Percentiles rank a stretch among this genome's conserved stretches.
These are phyloP conservation scores for Forsythia viridissima DNA, from an alignment of 257 asterid species.

Conservation along the genomic window DNA sequence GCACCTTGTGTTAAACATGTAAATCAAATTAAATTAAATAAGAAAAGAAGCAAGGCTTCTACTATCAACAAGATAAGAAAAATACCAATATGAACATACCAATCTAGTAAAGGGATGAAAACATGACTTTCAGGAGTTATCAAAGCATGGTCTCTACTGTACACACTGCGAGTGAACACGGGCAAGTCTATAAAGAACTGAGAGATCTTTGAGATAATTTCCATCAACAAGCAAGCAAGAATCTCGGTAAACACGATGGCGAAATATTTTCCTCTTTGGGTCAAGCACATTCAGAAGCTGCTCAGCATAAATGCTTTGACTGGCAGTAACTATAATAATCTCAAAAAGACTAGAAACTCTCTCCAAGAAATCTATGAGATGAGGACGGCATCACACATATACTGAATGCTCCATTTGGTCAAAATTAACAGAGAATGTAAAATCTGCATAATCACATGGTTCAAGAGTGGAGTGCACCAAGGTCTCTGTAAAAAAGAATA, in stretches of 20 bases:
- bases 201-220: slow-evolving; percentile 87
- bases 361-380: slow-evolving; percentile 77
- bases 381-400: slow-evolving; percentile 89
- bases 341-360: slow-evolving; percentile 76
- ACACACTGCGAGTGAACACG: too few relatives aligned
- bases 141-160: too few relatives aligned
- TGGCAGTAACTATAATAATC: slow-evolving; percentile 91
- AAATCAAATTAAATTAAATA: too few relatives aligned
- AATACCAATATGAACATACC: too few relatives aligned
- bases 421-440: slow-evolving; percentile 83
- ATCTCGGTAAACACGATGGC: slow-evolving; percentile 95
- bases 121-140: too few relatives aligned
- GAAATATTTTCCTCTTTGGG: slow-evolving; percentile 84
- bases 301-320: slow-evolving; percentile 97
- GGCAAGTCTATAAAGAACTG: slow-evolving; percentile 50
- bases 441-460: slow-evolving; percentile 82
- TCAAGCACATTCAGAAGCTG: slow-evolving; percentile 86
- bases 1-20: too few relatives aligned
- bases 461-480: slow-evolving; percentile 98
- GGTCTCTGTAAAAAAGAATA: slow-evolving; percentile 70
- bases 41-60: too few relatives aligned
- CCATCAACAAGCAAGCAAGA: slow-evolving; percentile 91
- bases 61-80: too few relatives aligned
- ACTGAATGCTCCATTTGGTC: slow-evolving; percentile 72
- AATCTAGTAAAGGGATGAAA: too few relatives aligned